Evolutionary conservation across 1,284 basidiomycete genomes (phyloP).

Genomic region (Puccinia coronata): DNA sequence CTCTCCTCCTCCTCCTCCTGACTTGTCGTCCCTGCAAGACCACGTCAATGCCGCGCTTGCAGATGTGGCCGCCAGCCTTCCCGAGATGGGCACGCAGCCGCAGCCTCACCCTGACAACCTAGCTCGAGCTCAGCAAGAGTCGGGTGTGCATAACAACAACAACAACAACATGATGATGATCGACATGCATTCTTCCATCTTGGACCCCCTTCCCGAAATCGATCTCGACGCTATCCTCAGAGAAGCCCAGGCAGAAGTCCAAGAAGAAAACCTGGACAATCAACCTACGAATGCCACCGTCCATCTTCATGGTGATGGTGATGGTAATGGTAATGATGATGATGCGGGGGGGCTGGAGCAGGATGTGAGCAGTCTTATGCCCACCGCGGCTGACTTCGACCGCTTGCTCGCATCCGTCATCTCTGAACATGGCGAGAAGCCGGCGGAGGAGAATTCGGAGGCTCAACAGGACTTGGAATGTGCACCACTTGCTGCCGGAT

Average conservation of each 20-base stretch:
- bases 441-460: background rate
- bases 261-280: slow-evolving; percentile 14
- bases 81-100: background rate
- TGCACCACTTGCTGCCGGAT: background rate
- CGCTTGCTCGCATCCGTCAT: slow-evolving; percentile 12
- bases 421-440: slow-evolving; percentile 16
- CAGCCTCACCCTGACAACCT: background rate
- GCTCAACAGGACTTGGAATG: background rate
- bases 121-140: background rate
- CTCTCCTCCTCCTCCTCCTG: background rate
- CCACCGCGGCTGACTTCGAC: slow-evolving; percentile 30
- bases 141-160: background rate
- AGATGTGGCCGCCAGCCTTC: slow-evolving; percentile 40
- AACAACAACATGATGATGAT: too few relatives aligned
- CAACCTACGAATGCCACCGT: background rate
- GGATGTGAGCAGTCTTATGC: slow-evolving; percentile 8
- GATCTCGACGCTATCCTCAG: slow-evolving; percentile 31
- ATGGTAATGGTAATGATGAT: background rate
- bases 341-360: background rate
- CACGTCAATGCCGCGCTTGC: slow-evolving; percentile 48
- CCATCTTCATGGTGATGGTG: too few relatives aligned
- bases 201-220: slow-evolving; percentile 32
- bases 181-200: slow-evolving; percentile 19
- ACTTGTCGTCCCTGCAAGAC: slow-evolving; percentile 35
- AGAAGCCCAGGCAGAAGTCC: slow-evolving; percentile 37